Conservation (phyloP, 2,329 filamentous ascomycete species). For the Epichloe sylvatica region DNA sequence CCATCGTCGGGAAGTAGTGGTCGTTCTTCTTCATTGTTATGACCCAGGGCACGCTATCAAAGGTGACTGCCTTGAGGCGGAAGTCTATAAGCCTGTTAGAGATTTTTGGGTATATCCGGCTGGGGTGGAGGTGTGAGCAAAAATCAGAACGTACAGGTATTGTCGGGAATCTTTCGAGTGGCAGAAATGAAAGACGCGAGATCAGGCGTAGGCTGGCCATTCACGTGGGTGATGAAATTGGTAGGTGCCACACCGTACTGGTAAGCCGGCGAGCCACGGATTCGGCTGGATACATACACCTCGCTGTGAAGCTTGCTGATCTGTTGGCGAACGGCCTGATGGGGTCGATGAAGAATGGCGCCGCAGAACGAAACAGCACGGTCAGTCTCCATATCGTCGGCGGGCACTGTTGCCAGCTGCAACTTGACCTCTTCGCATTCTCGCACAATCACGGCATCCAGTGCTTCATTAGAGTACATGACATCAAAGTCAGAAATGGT, state of each 20-base stretch:
- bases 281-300: conserved; percentile 84
- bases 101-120: neutral
- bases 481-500: conserved; percentile 84
- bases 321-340: conserved; percentile 92
- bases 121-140: neutral
- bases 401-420: conserved; percentile 70
- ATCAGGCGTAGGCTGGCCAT: conserved; percentile 72
- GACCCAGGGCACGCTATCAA: conserved; percentile 98
- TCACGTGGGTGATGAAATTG: conserved; percentile 95
- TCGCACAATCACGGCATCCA: conserved; percentile 78
- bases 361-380: conserved; percentile 91
- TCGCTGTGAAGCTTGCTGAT: conserved; percentile 94
- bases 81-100: conserved; percentile 50
- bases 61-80: conserved; percentile 91
- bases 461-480: conserved; percentile 79
- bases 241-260: conserved; percentile 89
- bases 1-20: conserved; percentile 71
- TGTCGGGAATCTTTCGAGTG: conserved; percentile 80
- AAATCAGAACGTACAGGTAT: conserved; percentile 53
- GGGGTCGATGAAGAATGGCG: conserved; percentile 80
- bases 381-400: conserved; percentile 82
- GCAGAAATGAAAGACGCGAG: conserved; percentile 67
- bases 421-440: conserved; percentile 67
- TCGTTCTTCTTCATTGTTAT: conserved; percentile 99
- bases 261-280: conserved; percentile 68